Evolutionary conservation across 208 protist species (phyloP), one percentile per base, ranked within the genome.

Genomic region (Wallacemonas sp.): DNA sequence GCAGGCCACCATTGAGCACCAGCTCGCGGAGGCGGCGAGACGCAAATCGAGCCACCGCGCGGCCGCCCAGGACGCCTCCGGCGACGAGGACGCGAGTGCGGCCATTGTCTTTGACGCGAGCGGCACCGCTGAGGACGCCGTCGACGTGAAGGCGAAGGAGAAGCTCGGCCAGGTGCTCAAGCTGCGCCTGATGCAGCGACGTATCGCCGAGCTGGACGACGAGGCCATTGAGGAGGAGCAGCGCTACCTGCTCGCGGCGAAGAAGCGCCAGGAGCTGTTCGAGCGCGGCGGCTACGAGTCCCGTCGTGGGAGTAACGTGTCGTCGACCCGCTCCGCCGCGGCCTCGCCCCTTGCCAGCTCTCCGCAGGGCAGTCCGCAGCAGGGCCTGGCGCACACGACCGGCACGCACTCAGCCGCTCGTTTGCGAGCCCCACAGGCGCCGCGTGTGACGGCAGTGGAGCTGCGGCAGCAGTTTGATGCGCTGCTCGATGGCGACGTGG

Each of bases 161-260:
- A 89, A 89, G 57, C 66, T 29, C 5, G 66, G 77, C 2, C 75
- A 65, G 22, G 67, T 89, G 2, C 32, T 41, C 12, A 82, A 89
- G 57, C 73, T 89, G 63, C 79, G 83, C 22, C 57, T 52, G n/a
- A 61, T 84, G 12, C 83, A 89, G 70, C 70, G 70, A 20, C 36
- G 70, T 20, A 73, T 89, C 46, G 61, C 63, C 23, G 71, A 83
- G 65, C 61, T 84, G 49, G 74, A 78, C 39, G 74, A 79, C 10
- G 67, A 71, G 59, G 49, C 42, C 18, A 59, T 42, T 3, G 72
- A 72, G 10, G 74, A 79, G 39, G 73, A 74, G 59, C 72, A 76
- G 50, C 10, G n/a, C 11, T 59, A 26, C n/a, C 12, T 25, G 31
- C 31, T 59, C 12, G 32, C 32, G 7, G 16, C 20, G 10, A 59